phyloP scores from a whole-genome alignment of 1,284 basidiomycete species.

The Xerocomus tenax region DNA sequence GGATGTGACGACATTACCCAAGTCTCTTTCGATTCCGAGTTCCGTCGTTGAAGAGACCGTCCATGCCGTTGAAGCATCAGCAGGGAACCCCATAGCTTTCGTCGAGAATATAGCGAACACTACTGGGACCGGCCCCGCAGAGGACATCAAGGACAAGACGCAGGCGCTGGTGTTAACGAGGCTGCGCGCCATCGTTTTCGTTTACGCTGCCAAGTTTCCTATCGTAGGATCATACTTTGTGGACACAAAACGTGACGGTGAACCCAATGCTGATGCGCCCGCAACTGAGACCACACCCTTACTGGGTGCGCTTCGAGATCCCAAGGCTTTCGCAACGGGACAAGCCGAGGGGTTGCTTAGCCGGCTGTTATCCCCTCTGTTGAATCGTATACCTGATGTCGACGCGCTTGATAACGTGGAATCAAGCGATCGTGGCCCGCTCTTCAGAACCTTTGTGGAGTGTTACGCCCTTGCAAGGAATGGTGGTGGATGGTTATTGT shows the following conservation, averaged over 20 bases:
- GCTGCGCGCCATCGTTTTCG: conserved; percentile 9
- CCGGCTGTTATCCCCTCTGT: conserved; percentile 17
- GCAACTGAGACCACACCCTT: conserved; percentile 25
- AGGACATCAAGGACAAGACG: conserved; percentile 6
- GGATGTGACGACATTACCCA: not conserved
- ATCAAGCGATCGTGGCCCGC: conserved; percentile 2
- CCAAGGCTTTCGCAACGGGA: conserved; percentile 19
- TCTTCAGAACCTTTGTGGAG: conserved; percentile 14
- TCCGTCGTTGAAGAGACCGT: not conserved
- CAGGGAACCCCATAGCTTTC: not conserved
- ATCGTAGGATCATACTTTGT: conserved; percentile 21
- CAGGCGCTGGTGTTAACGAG: conserved; percentile 6
- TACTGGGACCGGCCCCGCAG: not conserved
- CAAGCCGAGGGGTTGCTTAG: conserved; percentile 16
- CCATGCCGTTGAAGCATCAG: conserved; percentile 4
- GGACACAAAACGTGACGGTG: conserved; percentile 2
- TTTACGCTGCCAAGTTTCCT: conserved; percentile 16
- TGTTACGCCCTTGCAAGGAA: conserved; percentile 20
- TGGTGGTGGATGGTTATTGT: conserved; percentile 26
- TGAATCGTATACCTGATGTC: conserved; percentile 15
- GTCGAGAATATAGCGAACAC: not conserved
- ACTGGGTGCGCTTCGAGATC: conserved; percentile 21
- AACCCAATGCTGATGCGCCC: not conserved
- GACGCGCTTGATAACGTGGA: conserved; percentile 16
- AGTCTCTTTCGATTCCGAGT: not conserved